Base-by-base conservation (phyloP, 106 monocot genomes). In the Platanthera zijinensis region DNA sequence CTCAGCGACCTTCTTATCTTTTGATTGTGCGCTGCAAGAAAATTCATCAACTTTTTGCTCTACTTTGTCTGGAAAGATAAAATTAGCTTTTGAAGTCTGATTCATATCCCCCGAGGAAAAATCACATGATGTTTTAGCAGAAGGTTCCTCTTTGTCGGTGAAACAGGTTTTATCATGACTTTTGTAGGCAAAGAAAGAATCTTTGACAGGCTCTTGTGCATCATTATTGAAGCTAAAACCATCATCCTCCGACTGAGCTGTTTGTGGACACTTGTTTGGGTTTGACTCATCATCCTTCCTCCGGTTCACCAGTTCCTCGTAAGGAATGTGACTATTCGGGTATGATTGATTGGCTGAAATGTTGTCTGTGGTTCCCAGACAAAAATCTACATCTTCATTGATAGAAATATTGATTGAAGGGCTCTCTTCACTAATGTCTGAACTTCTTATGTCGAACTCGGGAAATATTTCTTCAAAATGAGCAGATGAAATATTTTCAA, bases 241-340 rank as follows among this genome's bases (percentile, higher is more conserved):
- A 62, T 78, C 82, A 79, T 79, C 51, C 15, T 71, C 69, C 48
- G 76, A 22, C 15, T 82, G 59, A 63, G 15, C 48, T 81, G 19
- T 56, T 32, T 59, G 50, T 10, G 73, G 17, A 80, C 75, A 69
- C 22, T 59, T 49, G 53, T 80, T 74, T 28, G 74, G 75, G 59
- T 25, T 72, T 52, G n/a, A 17, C 28, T 76, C 57, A 48, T 49
- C 57, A 11, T 75, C 82, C 77, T 69, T 57, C 69, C 6, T n/a
- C 50, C 13, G 8, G 13, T 13, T 57, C 64, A 11, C 73, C 52
- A 80, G 52, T 77, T 54, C 84, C 52, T 80, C 54, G 69, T 9
- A 17, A 80, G 48, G 15, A 18, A 77, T 68, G 47, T 52, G 57
- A 71, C 69, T 50, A 71, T 49, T n/a, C 28, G 47, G 50, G 64